phyloP scores from a whole-genome alignment of 169 alveolate genomes.

The Eimeria acervulina region DNA sequence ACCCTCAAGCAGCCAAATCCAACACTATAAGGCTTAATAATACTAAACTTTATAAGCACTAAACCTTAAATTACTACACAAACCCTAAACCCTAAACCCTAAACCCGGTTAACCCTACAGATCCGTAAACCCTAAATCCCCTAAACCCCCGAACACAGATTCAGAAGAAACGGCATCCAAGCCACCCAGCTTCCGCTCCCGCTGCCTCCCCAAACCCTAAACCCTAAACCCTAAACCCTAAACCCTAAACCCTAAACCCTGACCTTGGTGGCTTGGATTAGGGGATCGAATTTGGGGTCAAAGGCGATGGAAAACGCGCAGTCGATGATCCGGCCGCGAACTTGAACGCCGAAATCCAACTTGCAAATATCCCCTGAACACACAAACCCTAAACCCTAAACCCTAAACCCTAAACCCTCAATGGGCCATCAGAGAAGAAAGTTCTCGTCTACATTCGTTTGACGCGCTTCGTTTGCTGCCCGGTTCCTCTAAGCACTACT shows the following conservation, averaged over 20 bases:
- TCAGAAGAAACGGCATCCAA: too few relatives aligned
- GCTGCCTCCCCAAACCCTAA: conserved; percentile 41
- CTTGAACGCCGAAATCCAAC: conserved; percentile 99
- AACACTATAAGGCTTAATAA: too few relatives aligned
- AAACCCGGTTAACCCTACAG: background rate
- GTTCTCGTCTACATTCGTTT: too few relatives aligned
- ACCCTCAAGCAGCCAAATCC: conserved; percentile 14
- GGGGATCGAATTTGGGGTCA: conserved; percentile 94
- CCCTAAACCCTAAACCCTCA: conserved; percentile 7
- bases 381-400: conserved; percentile 87
- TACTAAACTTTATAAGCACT: background rate
- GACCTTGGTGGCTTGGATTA: conserved; percentile 82
- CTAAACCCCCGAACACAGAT: too few relatives aligned
- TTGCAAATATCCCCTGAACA: conserved; percentile 96
- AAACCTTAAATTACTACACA: background rate
- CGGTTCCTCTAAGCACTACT: too few relatives aligned
- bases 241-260: background rate
- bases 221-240: background rate
- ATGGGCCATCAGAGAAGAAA: background rate
- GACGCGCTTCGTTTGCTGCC: too few relatives aligned
- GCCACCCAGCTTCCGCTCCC: too few relatives aligned
- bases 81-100: conserved; percentile 44
- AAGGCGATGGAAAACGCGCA: conserved; percentile 98
- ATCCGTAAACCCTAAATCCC: conserved; percentile 1
- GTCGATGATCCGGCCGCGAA: conserved; percentile 99